These are phyloP conservation scores for Kluyveromyces sp. DNA, from an alignment of 1,139 yeast genomes.

Conservation along the genomic window DNA sequence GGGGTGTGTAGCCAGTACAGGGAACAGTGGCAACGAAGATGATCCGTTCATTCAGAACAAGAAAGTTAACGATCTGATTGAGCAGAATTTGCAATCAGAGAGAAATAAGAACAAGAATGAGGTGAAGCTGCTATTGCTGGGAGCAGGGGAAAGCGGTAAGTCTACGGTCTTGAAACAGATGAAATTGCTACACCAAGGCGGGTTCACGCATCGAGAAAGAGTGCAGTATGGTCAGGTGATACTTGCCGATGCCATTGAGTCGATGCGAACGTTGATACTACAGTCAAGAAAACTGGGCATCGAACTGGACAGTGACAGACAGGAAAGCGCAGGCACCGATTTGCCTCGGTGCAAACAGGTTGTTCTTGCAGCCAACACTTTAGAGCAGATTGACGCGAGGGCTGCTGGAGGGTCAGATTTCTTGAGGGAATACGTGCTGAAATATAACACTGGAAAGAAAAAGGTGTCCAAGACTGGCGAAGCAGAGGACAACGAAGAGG, in stretches of 20 bases:
- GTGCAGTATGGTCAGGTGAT: slow-evolving; percentile 80
- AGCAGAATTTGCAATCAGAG: slow-evolving; percentile 51
- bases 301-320: slow-evolving; percentile 51
- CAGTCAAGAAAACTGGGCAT: slow-evolving; percentile 63
- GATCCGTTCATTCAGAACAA: slow-evolving; percentile 48
- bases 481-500: not conserved
- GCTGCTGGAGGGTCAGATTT: slow-evolving; percentile 63
- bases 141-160: slow-evolving; percentile 96
- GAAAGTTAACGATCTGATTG: slow-evolving; percentile 58
- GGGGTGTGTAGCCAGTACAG: slow-evolving; percentile 66
- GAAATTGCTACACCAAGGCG: slow-evolving; percentile 77
- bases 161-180: slow-evolving; percentile 93
- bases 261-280: slow-evolving; percentile 74
- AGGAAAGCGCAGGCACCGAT: slow-evolving; percentile 36
- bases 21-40: slow-evolving; percentile 37
- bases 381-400: slow-evolving; percentile 57
- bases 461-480: not conserved
- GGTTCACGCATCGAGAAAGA: slow-evolving; percentile 75
- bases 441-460: slow-evolving; percentile 34
- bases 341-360: slow-evolving; percentile 43
- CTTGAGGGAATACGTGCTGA: slow-evolving; percentile 56
- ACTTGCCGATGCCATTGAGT: slow-evolving; percentile 87
- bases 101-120: slow-evolving; percentile 47
- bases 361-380: slow-evolving; percentile 50
- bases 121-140: slow-evolving; percentile 64